Base-by-base conservation (phyloP, 768 basidiomycete species). In the Pleurotus djamor region DNA sequence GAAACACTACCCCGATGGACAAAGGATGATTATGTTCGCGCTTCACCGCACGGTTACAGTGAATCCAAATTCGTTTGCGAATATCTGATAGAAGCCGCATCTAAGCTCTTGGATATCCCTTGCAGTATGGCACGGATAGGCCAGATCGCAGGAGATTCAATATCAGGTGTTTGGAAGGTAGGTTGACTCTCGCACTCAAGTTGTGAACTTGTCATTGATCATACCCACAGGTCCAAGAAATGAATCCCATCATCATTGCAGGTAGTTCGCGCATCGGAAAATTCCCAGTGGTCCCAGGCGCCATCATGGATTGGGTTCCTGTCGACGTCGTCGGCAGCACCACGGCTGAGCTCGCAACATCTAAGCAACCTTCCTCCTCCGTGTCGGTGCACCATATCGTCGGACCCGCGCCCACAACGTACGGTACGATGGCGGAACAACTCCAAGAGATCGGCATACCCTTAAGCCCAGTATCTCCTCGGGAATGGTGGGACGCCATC, bases 161-260 rank as follows among this genome's bases (percentile, higher is more conserved):
- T 37, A n/a, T 48, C 50, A 7, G 61, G 61, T n/a, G 50, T 55
- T 13, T 62, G 61, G 61, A 62, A 62, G 61, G 61, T 59, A 17
- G 49, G 36, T 6, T 34, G 14, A 32, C 13, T 17, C 37, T 35
- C 14, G 4, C 16, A n/a, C 32, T 52, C 28, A 32, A 16, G 14
- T n/a, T 7, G n/a, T 28, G 21, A 28, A 28, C 21, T n/a, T 21
- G 37, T 50, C n/a, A 38, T 61, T 4, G 33, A 41, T 43, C 32
- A 16, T 33, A 28, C 21, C 21, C 47, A 38, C 28, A 62, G 61
- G 34, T 58, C 8, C 59, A 59, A n/a, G 61, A 62, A 41, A 62
- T 62, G 61, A 52, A 62, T 50, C 61, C 61, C 7, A 59, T 59
- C 41, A 59, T 62, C n/a, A 62, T 62, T 34, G 58, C 61, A 28